These are phyloP conservation scores for Lipomyces yarrowii DNA, from an alignment of 1,139 yeast genomes.

Conservation along the genomic window DNA sequence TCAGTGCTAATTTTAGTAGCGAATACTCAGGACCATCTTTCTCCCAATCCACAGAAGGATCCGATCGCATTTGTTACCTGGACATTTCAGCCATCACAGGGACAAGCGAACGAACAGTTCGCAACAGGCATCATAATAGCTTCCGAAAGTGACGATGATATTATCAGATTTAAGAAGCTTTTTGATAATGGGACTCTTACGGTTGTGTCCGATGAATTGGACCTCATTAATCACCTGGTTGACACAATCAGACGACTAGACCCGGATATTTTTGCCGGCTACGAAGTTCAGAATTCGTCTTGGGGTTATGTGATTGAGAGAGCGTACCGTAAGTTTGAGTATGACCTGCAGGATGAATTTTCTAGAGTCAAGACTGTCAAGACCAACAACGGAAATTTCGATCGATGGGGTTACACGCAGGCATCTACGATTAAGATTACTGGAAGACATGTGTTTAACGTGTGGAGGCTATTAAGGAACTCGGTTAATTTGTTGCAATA, in stretches of 20 bases:
- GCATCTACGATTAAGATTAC: slow-evolving; percentile 67
- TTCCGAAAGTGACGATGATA: slow-evolving; percentile 18
- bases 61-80: slow-evolving; percentile 63
- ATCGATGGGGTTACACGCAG: slow-evolving; percentile 81
- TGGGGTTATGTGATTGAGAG: slow-evolving; percentile 91
- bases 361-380: slow-evolving; percentile 45
- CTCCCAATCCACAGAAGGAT: slow-evolving; percentile 71
- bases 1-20: background rate
- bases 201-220: slow-evolving; percentile 54
- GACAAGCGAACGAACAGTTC: slow-evolving; percentile 29
- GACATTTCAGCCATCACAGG: slow-evolving; percentile 48
- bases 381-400: slow-evolving; percentile 49
- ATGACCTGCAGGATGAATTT: slow-evolving; percentile 56
- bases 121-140: slow-evolving; percentile 35
- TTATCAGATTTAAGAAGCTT: slow-evolving; percentile 2
- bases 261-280: slow-evolving; percentile 88
- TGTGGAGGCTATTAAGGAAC: slow-evolving; percentile 75
- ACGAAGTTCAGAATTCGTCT: slow-evolving; percentile 74
- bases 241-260: slow-evolving; percentile 64
- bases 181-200: slow-evolving; percentile 21
- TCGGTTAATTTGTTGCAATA: slow-evolving; percentile 68
- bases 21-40: slow-evolving; percentile 49
- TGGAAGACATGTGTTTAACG: slow-evolving; percentile 80
- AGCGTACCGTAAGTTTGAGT: slow-evolving; percentile 49
- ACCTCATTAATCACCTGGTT: slow-evolving; percentile 58